A percentile compares a stretch with the other conserved stretches of the same genome.
Evolutionary conservation across 768 basidiomycete genomes (phyloP).

Genomic region (Paxillus rubicundulus): DNA sequence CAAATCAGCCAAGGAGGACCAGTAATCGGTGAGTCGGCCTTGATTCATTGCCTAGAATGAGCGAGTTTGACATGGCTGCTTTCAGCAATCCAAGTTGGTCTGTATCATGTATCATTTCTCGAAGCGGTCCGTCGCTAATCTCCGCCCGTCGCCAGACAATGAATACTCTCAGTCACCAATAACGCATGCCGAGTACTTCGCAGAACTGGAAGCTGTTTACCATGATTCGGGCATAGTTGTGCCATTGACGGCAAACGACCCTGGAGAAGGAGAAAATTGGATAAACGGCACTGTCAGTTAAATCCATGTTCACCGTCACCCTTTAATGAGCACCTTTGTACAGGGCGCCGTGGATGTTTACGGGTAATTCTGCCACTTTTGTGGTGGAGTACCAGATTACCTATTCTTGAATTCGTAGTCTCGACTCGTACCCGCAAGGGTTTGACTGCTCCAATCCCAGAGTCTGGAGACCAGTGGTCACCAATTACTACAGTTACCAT

Average conservation of each 20-base stretch:
- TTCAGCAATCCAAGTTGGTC: conserved; percentile 57
- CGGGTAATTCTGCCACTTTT: conserved; percentile 42
- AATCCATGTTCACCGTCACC: neutral
- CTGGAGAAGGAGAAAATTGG: conserved; percentile 55
- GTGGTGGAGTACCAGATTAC: neutral
- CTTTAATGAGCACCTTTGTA: conserved; percentile 2
- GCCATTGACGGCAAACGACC: conserved; percentile 75
- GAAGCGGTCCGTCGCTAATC: neutral
- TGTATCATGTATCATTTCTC: conserved; percentile 8
- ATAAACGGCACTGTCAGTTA: conserved; percentile 63
- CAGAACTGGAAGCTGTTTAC: conserved; percentile 56
- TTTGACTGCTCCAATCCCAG: conserved; percentile 79
- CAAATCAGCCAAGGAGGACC: conserved; percentile 75
- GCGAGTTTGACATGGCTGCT: neutral
- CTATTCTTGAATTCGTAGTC: conserved; percentile 25
- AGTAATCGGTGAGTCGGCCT: conserved; percentile 54
- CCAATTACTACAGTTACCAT: conserved; percentile 68
- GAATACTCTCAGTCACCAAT: conserved; percentile 59
- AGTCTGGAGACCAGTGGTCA: conserved; percentile 60
- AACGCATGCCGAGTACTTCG: conserved; percentile 55
- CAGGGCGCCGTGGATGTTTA: conserved; percentile 70
- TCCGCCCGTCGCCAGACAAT: conserved; percentile 50
- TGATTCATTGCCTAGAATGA: neutral
- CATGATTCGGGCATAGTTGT: conserved; percentile 57
- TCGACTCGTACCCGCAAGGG: conserved; percentile 73